These are phyloP conservation scores for Alternaria angustiovoidea DNA, from an alignment of 2,329 filamentous ascomycete species.

Conservation along the genomic window DNA sequence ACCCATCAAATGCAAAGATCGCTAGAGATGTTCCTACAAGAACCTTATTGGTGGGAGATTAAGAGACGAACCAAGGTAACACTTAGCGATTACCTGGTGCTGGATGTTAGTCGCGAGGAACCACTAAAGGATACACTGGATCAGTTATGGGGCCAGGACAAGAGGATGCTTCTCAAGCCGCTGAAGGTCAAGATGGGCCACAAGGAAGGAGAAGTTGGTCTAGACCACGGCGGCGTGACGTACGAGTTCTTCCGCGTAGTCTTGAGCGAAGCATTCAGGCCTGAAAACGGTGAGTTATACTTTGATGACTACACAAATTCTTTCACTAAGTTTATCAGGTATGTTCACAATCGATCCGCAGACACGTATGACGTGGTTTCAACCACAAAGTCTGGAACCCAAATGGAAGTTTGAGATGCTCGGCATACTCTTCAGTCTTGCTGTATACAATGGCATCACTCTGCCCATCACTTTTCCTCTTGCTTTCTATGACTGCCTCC, in stretches of 20 bases:
- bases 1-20: conserved; percentile 38
- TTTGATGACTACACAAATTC: background rate
- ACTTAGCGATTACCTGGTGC: conserved; percentile 52
- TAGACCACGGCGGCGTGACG: conserved; percentile 94
- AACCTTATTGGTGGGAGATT: conserved; percentile 35
- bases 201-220: conserved; percentile 83
- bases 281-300: conserved; percentile 68
- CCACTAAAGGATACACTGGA: conserved; percentile 67
- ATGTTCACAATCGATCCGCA: conserved; percentile 80
- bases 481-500: conserved; percentile 79
- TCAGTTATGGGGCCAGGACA: conserved; percentile 87
- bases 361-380: conserved; percentile 87
- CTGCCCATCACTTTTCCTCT: conserved; percentile 88
- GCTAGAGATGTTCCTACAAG: conserved; percentile 34
- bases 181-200: conserved; percentile 86
- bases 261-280: conserved; percentile 79
- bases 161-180: conserved; percentile 81
- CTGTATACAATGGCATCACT: conserved; percentile 91
- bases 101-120: conserved; percentile 55
- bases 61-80: conserved; percentile 45
- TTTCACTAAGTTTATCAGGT: conserved; percentile 49
- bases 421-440: conserved; percentile 86
- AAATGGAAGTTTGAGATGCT: conserved; percentile 91
- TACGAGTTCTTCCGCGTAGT: conserved; percentile 94
- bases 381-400: conserved; percentile 80